A percentile compares a stretch with the other conserved stretches of the same genome.
Conservation (phyloP, 352 stramenopile genomes). For the Phytophthora meadii region DNA sequence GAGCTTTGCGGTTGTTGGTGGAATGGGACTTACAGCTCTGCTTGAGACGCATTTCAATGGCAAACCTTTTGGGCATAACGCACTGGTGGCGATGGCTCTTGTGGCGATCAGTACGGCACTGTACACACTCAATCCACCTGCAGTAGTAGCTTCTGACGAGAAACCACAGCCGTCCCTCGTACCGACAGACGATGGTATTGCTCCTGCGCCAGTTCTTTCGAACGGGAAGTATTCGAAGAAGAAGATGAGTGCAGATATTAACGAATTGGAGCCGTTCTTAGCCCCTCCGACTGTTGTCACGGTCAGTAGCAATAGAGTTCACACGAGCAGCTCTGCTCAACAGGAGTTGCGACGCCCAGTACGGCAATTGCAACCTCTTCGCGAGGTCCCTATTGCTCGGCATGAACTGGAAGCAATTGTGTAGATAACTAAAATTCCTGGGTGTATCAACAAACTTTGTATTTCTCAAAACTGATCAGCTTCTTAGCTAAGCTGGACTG, state of each 20-base stretch:
- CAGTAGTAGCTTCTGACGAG: constrained; percentile 17
- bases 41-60: constrained; percentile 74
- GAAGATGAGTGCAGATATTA: constrained; percentile 40
- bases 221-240: constrained; percentile 37
- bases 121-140: constrained; percentile 77
- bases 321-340: constrained; percentile 30
- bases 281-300: constrained; percentile 21
- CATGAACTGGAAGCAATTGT: constrained; percentile 32
- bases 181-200: constrained; percentile 8
- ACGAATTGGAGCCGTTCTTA: constrained; percentile 53
- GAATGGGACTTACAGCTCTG: constrained; percentile 81
- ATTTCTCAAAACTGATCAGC: constrained; percentile 21
- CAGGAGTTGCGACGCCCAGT: constrained; percentile 32
- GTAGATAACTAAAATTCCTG: constrained; percentile 7
- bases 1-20: constrained; percentile 81
- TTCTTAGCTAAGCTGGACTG: constrained; percentile 39
- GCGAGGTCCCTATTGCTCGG: constrained; percentile 5
- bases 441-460: constrained; percentile 28
- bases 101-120: constrained; percentile 67
- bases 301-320: constrained; percentile 35
- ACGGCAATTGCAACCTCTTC: constrained; percentile 26
- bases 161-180: constrained; percentile 24
- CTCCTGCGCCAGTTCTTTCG: constrained; percentile 2
- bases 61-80: constrained; percentile 71
- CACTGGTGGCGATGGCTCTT: constrained; percentile 64